Evolutionary conservation across 2,329 filamentous ascomycete species (phyloP).

Genomic region (Colletotrichum nymphaeae): DNA sequence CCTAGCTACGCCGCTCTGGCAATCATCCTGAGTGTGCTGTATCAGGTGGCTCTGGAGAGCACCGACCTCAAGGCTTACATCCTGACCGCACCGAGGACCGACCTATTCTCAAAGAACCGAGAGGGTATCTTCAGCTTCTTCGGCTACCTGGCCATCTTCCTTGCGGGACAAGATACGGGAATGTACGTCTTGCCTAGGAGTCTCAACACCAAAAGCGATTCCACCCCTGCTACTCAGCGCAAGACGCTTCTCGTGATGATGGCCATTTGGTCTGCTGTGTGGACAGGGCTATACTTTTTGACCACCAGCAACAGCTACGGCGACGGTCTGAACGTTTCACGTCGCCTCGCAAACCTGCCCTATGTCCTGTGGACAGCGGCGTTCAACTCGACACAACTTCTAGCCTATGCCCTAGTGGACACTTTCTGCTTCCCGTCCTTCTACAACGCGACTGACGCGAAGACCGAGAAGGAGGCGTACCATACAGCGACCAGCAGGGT

Average conservation of each 20-base stretch:
- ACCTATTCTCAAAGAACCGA: constrained; percentile 88
- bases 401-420: constrained; percentile 83
- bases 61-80: constrained; percentile 86
- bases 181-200: constrained; percentile 79
- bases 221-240: constrained; percentile 59
- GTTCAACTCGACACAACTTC: constrained; percentile 88
- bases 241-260: constrained; percentile 73
- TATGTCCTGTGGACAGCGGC: constrained; percentile 94
- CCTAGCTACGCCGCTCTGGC: constrained; percentile 84
- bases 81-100: constrained; percentile 80
- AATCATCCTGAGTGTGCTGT: constrained; percentile 73
- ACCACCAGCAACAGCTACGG: constrained; percentile 77
- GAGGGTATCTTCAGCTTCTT: constrained; percentile 96
- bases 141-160: constrained; percentile 94
- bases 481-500: constrained; percentile 81
- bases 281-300: constrained; percentile 77
- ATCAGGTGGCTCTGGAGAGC: constrained; percentile 81
- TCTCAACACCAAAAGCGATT: constrained; percentile 55
- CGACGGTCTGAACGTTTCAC: constrained; percentile 81
- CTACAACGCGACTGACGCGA: constrained; percentile 66
- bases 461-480: constrained; percentile 72
- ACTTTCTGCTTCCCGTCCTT: constrained; percentile 80
- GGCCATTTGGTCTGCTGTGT: constrained; percentile 72
- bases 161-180: constrained; percentile 87
- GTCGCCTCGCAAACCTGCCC: constrained; percentile 90